Evolutionary conservation across 345 rosid species (phyloP), one percentile per base, ranked within the genome.

Genomic region (Salix udensis): DNA sequence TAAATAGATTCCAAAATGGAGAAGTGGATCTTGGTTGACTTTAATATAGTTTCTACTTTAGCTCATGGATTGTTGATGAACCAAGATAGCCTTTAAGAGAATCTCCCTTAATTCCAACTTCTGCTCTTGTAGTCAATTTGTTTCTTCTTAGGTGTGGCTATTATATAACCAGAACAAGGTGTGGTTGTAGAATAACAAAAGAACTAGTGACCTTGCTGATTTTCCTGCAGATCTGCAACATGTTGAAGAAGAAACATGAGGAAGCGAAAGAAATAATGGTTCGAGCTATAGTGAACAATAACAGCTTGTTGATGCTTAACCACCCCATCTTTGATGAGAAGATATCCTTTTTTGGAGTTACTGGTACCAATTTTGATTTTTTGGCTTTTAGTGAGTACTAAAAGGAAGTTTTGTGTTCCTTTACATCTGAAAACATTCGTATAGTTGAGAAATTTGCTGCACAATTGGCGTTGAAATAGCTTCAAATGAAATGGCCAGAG

Each of bases 211-310:
- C 7, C 60, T 65, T 79, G 1, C 39, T 68, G 6, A 4, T 71
- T 31, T 76, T 31, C 65, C 40, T 79, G 82, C 91, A 96, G 98
- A 87, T 96, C 23, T 87, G 92, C 86, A 87, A 82, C 89, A 87
- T 84, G 87, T 88, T 96, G 80, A 90, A 78, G 86, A 92, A 93
- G 89, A 93, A 89, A 84, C 84, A 89, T 4, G 97, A 92, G 81
- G 95, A 93, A 86, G 97, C 92, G 62, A 93, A 91, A 85, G 95
- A 93, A 82, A 4, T 91, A 74, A 70, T 91, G 84, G 97, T 96
- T 82, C 92, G 92, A 71, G 91, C 97, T 65, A 65, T 92, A 65
- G 92, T 96, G 81, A 91, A 86, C 84, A 96, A 88, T 88, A 92
- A 88, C 79, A 87, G 86, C 65, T 85, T 92, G 10, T 84, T 92